A percentile compares a stretch with the other conserved stretches of the same genome.
Conservation (phyloP, 2,329 filamentous ascomycete species). For the Penicillium sp. region DNA sequence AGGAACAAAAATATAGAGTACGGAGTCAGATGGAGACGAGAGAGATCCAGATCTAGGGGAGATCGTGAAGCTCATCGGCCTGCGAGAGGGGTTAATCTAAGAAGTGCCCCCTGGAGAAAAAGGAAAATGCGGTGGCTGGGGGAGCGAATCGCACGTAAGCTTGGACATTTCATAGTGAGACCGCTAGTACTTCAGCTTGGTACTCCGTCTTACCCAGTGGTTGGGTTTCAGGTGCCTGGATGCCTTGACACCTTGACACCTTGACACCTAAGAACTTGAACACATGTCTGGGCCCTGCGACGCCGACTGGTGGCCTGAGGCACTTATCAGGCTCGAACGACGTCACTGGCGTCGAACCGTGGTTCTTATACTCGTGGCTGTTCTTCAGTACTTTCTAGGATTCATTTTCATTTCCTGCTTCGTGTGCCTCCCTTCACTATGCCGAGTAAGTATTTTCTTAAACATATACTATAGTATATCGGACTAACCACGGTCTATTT, state of each 20-base stretch:
- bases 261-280: constrained; percentile 1
- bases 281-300: not conserved
- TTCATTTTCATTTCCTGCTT: constrained; percentile 13
- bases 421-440: constrained; percentile 21
- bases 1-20: not conserved
- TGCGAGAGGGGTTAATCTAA: constrained; percentile 1
- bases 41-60: constrained; percentile 1
- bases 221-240: constrained; percentile 1
- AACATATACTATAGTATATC: not conserved
- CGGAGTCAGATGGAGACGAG: constrained; percentile 1
- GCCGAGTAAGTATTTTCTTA: constrained; percentile 31
- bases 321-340: constrained; percentile 15
- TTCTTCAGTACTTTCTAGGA: not conserved
- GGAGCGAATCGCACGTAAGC: constrained; percentile 7
- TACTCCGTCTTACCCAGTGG: not conserved
- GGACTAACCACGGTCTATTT: not conserved
- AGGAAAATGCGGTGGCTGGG: constrained; percentile 34
- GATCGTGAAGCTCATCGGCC: not conserved
- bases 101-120: constrained; percentile 1
- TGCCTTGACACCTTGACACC: constrained; percentile 8
- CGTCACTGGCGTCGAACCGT: constrained; percentile 28
- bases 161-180: not conserved
- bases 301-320: not conserved
- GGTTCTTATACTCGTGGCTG: constrained; percentile 16
- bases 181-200: not conserved